Base-by-base conservation (phyloP, 129 eudicot species). In the Saposhnikovia divaricata region DNA sequence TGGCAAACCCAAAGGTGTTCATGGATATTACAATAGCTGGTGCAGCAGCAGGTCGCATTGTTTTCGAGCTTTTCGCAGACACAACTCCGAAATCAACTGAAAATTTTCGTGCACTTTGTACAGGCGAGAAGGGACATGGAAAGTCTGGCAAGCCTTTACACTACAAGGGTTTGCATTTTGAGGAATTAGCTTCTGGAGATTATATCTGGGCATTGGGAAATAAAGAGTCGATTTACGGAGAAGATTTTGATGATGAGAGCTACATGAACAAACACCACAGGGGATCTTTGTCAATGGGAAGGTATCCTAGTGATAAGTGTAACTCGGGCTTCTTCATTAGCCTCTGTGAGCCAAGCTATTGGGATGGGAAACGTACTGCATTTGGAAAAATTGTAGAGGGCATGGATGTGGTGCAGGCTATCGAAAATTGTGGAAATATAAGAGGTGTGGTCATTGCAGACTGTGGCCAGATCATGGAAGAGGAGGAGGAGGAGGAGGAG, bases 21-120 rank as follows among this genome's bases (percentile, higher is more conserved):
- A 57, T 57, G 66, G 66, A 57, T 23, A 57, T 57, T 7, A 12
- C 0, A 1, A 57, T 23, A 23, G 66, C 13, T 23, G 66, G 66
- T 57, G 66, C 66, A 57, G 28, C 28, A 57, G 66, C 28, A 57
- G 66, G 66, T 7, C 66, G 66, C 1, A 57, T 57, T 23, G 28
- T 57, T 57, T 57, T 57, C 66, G 66, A 57, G 66, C 66, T 57
- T 57, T 57, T 57, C 27, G 28, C 66, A 57, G 66, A 57, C 66
- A 57, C 66, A 9, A 57, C 66, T 57, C 66, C 66, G 13, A 57
- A 8, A 57, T 23, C 66, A 57, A 28, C 66, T 57, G 66, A 57
- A 23, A 57, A 57, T 57, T 57, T 57, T 23, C 66, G 66, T 7
- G 66, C 66, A 57, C 66, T 57, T 3, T 57, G 66, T 57, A 57